Base-by-base conservation (phyloP, 495 filamentous ascomycete species). In the Penicillium atrosanguineum region DNA sequence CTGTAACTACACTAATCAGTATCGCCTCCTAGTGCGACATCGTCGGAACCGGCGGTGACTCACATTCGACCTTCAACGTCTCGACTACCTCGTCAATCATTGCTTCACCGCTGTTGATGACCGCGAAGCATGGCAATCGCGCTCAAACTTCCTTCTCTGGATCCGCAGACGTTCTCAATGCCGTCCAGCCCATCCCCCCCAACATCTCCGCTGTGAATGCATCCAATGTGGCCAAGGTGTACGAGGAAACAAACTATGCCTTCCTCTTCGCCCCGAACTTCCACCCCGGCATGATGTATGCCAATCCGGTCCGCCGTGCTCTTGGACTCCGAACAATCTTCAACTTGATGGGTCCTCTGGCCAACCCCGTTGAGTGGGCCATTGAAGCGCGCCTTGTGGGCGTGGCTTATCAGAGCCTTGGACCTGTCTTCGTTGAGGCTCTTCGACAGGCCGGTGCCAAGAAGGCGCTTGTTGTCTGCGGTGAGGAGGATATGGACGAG, bases 231-330 rank as follows among this genome's bases (percentile, higher is more conserved):
- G 56, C 79, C 25, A 52, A 71, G 40, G 80, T 96, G 48, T 97
- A 95, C 69, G 74, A 80, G 41, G 69, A 75, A 31, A 88, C 85
- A 55, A 96, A 90, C 70, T 99, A 97, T 74, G 86, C 87, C 48
- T 99, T 99, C 75, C 84, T 99, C 26, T 99, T 94, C 67, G 95
- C 95, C 0, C 95, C 92, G 25, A 87, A 91, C 57, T 99, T 97
- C 79, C 95, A 99, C 73, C 89, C 89, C 0, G 91, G 88, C 37
- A 96, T 97, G 88, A 82, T 81, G 59, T 81, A 90, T 65, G 91
- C 93, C 19, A 91, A 90, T 12, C 78, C 84, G 7, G 86, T 96
- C 52, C 87, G 95, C 19, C 86, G 82, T 52, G 84, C 88, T 64
- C 82, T 99, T 9, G 91, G 90, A 46, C 89, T 91, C 71, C 83